Evolutionary conservation across 2,329 filamentous ascomycete species (phyloP), one percentile per base, ranked within the genome.

Genomic region (Aspergillus fischeri): DNA sequence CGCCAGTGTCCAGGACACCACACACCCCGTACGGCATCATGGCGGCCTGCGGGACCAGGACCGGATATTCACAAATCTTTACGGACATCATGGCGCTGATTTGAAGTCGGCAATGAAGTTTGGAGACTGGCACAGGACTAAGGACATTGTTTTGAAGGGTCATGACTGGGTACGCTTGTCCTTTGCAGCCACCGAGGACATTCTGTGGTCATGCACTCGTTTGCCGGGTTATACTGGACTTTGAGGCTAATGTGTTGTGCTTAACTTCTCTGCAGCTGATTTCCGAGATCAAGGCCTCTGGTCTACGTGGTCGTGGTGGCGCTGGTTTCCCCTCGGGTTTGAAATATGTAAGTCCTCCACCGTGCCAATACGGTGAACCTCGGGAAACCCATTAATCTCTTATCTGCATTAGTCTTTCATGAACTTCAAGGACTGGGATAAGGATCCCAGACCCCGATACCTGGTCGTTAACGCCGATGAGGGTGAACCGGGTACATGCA

Each of bases 371-470:
- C 14, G 14, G 32, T 17, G 32, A 38, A 6, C 14, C 3, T 38
- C 32, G 32, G 14, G 32, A 38, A 38, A 38, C 5, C 32, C 14
- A 38, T 38, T 38, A 35, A 35, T 35, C 17, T 35, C 32, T 45
- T 20, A 25, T 32, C 50, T 32, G 24, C 20, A 53, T n/a, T 71
- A 96, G 92, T 97, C 92, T 51, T 99, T 99, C 79, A 99, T 99
- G 94, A 99, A 99, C 83, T 92, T 93, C 83, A 97, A 97, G 80
- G 94, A 92, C 70, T 99, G 94, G 94, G 93, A 99, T 71, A 96
- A 99, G 80, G 94, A 97, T 76, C 89, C 78, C 69, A 96, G 96
- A 79, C 94, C 94, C 64, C 88, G 94, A 71, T 99, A 99, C 74
- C 83, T 99, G 55, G 93, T 99, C 60, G 91, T 99, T 80, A 99